phyloP scores from a whole-genome alignment of 129 eudicot species.

The Tanacetum coccineum region DNA sequence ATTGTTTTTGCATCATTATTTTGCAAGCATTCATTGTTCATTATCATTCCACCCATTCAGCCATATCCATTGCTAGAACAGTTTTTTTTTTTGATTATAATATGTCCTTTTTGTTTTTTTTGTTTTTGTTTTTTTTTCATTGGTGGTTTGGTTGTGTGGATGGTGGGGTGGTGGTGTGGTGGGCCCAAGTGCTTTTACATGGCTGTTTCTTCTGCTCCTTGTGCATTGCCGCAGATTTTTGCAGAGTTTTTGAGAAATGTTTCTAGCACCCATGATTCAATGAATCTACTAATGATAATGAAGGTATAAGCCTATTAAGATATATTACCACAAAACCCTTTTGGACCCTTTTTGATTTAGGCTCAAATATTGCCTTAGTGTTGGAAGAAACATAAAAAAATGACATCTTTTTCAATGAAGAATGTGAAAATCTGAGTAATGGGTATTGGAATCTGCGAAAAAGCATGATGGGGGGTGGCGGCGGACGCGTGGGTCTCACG shows the following conservation, averaged over 20 bases:
- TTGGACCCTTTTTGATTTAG: slow-evolving; percentile 78
- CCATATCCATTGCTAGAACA: too few relatives aligned
- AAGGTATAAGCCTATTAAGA: slow-evolving; percentile 36
- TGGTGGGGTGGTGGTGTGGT: too few relatives aligned
- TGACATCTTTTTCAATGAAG: slow-evolving; percentile 27
- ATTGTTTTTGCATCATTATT: too few relatives aligned
- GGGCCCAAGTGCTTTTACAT: slow-evolving; percentile 45
- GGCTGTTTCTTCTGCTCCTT: slow-evolving; percentile 88
- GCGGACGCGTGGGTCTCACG: too few relatives aligned
- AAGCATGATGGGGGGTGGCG: slow-evolving; percentile 15
- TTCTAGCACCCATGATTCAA: slow-evolving; percentile 36
- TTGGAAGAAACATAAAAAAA: slow-evolving; percentile 61
- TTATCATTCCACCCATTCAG: too few relatives aligned
- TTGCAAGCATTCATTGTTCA: too few relatives aligned
- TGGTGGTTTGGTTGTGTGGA: too few relatives aligned
- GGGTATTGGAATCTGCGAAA: slow-evolving; percentile 27
- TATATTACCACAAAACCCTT: slow-evolving; percentile 55
- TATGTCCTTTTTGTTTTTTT: too few relatives aligned
- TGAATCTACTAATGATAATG: slow-evolving; percentile 20
- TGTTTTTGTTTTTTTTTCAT: too few relatives aligned
- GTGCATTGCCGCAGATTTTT: slow-evolving; percentile 99
- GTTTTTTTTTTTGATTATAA: too few relatives aligned
- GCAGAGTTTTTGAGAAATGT: slow-evolving; percentile 66
- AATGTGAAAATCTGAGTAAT: slow-evolving; percentile 10
- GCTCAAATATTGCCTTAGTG: slow-evolving; percentile 61